Base-by-base conservation (phyloP, 2,329 filamentous ascomycete genomes). In the Aspergillus cejpii region DNA sequence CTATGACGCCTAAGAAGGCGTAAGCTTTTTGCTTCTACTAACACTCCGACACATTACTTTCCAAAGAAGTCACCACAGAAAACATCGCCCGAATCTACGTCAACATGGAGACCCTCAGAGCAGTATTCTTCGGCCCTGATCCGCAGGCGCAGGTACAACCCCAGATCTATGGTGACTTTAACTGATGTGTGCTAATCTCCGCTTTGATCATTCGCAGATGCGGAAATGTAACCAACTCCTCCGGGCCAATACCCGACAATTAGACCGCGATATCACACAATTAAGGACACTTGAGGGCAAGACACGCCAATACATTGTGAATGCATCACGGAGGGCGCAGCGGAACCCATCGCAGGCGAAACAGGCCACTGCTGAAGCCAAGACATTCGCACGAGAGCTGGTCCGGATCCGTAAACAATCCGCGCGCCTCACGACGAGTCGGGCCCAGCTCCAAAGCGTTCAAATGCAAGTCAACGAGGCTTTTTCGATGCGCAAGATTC, bases 381-480 rank as follows among this genome's bases (percentile, higher is more conserved):
- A 92, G 55, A 83, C 84, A 52, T 95, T 96, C 66, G 92, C 92
- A 19, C 79, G 82, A 54, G 91, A 96, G 68, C 78, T 97, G 39
- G 80, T 97, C 51, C 83, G 86, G 41, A 80, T 87, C 48, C 85
- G 92, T 53, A 87, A 84, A 64, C 83, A 89, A 51, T 78, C 77
- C 14, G 71, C 76, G 23, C 81, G 92, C 3, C 77, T 97, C 29
- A 76, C 84, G 14, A 97, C 91, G 0, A 85, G 84, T 58, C 94
- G 94, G 65, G 92, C 92, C 1, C 92, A 97, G 70, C 79, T 98
- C 38, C 83, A 84, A 63, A 91, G 85, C 55, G 91, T 98, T 34
- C 84, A 91, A 68, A 94, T 97, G 89, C 92, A 97, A 70, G 91
- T 98, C 61, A 88, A 90, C 61, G 91, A 97, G 72, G 90, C 92